phyloP scores from a whole-genome alignment of 2,329 filamentous ascomycete species.

The Penicillium freii region DNA sequence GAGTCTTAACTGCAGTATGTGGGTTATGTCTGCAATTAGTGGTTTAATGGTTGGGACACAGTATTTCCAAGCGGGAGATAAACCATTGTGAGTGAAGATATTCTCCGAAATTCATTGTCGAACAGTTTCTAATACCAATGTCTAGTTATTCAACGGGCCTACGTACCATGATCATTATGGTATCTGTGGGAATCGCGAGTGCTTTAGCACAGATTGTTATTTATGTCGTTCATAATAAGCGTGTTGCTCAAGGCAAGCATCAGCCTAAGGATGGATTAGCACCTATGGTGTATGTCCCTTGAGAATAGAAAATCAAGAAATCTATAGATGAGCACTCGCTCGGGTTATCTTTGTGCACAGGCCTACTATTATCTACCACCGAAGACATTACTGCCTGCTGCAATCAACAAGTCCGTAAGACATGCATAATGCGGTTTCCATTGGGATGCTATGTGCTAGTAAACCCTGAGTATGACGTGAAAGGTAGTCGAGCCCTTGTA shows the following conservation, averaged over 20 bases:
- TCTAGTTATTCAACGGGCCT: not conserved
- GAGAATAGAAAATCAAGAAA: not conserved
- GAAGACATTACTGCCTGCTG: not conserved
- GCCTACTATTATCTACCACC: not conserved
- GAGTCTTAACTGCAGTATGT: not conserved
- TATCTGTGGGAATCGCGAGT: not conserved
- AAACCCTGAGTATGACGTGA: not conserved
- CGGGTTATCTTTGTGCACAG: not conserved
- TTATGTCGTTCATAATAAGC: not conserved
- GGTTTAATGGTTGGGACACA: not conserved
- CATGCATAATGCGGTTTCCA: too few relatives aligned
- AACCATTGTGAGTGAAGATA: not conserved
- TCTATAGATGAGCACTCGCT: not conserved
- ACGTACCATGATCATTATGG: not conserved
- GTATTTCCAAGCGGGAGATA: not conserved
- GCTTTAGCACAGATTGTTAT: not conserved
- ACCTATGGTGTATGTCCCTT: not conserved
- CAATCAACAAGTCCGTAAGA: not conserved
- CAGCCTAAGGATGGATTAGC: not conserved
- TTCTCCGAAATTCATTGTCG: not conserved
- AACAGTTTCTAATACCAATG: not conserved
- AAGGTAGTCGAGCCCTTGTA: slow-evolving; percentile 28
- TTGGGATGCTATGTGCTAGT: not conserved
- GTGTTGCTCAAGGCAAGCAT: not conserved
- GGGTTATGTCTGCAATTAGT: not conserved